Evolutionary conservation across 495 filamentous ascomycete species (phyloP), one percentile per base, ranked within the genome.

Genomic region (Oleoguttula mirabilis): DNA sequence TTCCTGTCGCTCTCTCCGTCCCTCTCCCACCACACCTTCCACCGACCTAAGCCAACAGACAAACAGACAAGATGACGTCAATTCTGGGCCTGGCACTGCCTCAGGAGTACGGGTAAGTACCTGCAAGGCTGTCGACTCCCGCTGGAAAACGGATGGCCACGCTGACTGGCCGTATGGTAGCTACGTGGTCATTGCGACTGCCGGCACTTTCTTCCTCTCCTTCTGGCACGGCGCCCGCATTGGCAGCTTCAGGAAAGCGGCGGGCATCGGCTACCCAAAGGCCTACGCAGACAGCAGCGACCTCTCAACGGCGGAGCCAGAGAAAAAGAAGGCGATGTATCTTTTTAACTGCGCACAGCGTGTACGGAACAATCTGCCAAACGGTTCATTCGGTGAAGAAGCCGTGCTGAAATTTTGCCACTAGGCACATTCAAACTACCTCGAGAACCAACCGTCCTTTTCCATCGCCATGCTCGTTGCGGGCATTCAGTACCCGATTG

Each of bases 291-390:
- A 61, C 36, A 55, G 59, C 43, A 25, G 38, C 40, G 55, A 63
- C 22, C 47, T 63, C 35, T 32, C 50, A 35, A 8, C 30, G 14
- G 43, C 55, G 15, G 44, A 50, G 4, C 43, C 55, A 11, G 47
- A 49, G 10, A 39, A 50, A 20, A 47, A 58, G 32, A 50, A 59
- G 40, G 55, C 47, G 0, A 52, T 62, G 51, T 52, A 59, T 44
- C 43, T 55, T 17, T 65, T 65, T 61, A 67, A 66, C 54, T 59
- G 60, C 55, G 59, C 60, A 10, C 64, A 66, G 54, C 60, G 64
- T 38, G 56, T 55, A 0, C 61, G n/a, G n/a, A n/a, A n/a, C n/a
- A n/a, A n/a, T n/a, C n/a, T n/a, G n/a, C n/a, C n/a, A n/a, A n/a
- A n/a, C n/a, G n/a, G n/a, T n/a, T n/a, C n/a, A n/a, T n/a, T n/a